Conservation (phyloP, 2,329 filamentous ascomycete genomes). For the Exophiala alcalophila region DNA sequence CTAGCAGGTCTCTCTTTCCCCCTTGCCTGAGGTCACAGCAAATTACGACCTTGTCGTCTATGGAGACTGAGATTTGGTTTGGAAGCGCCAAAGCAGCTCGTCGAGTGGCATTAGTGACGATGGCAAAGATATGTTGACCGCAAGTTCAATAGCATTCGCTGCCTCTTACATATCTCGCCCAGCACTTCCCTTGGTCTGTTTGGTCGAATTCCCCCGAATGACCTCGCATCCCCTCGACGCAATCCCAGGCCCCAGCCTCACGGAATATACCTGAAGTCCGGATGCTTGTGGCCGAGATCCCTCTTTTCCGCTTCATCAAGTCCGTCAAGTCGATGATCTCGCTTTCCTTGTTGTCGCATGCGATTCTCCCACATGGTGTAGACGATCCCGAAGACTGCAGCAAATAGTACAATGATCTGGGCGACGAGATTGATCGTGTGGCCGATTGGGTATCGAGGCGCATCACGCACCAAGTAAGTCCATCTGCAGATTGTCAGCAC, state of each 20-base stretch:
- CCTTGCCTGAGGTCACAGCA: too few relatives aligned
- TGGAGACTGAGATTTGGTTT: too few relatives aligned
- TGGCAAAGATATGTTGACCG: too few relatives aligned
- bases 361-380: constrained; percentile 35
- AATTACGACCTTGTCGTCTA: too few relatives aligned
- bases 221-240: background rate
- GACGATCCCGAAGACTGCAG: constrained; percentile 22
- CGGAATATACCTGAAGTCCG: constrained; percentile 24
- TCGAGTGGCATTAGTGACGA: too few relatives aligned
- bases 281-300: constrained; percentile 37
- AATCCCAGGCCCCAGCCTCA: background rate
- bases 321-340: constrained; percentile 38
- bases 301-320: constrained; percentile 30
- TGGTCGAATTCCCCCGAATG: too few relatives aligned
- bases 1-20: too few relatives aligned
- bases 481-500: constrained; percentile 16
- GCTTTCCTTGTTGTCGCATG: constrained; percentile 30
- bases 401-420: constrained; percentile 20
- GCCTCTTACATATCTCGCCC: too few relatives aligned
- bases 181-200: too few relatives aligned
- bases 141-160: too few relatives aligned
- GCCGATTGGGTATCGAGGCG: constrained; percentile 51
- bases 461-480: constrained; percentile 38
- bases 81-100: too few relatives aligned
- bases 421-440: constrained; percentile 50